phyloP scores from a whole-genome alignment of 495 filamentous ascomycete species.

The Podospora didyma region DNA sequence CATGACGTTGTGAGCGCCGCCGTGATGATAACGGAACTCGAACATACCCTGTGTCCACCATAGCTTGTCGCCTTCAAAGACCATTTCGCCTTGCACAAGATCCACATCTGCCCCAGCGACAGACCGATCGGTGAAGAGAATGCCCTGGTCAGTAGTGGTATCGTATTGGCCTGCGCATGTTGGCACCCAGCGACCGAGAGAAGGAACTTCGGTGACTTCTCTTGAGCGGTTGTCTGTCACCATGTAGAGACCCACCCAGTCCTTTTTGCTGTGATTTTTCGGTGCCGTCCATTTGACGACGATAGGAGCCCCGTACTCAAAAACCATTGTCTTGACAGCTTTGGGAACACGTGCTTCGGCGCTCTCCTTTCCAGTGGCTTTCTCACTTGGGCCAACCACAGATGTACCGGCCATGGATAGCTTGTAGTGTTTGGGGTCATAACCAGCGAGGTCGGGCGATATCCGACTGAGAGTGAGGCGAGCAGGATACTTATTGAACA shows the following conservation, averaged over 20 bases:
- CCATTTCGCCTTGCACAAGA: slow-evolving; percentile 69
- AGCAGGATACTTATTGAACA: slow-evolving; percentile 89
- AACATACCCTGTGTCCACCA: slow-evolving; percentile 96
- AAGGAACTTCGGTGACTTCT: slow-evolving; percentile 76
- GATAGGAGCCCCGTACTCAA: slow-evolving; percentile 89
- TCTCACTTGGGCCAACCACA: slow-evolving; percentile 47
- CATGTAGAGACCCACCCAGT: slow-evolving; percentile 95
- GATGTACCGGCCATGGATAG: slow-evolving; percentile 67
- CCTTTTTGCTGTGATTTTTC: slow-evolving; percentile 82
- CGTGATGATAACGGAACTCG: slow-evolving; percentile 96
- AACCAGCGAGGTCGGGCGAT: slow-evolving; percentile 76
- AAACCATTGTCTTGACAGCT: slow-evolving; percentile 64
- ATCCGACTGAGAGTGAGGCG: slow-evolving; percentile 81
- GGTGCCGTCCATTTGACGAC: slow-evolving; percentile 91
- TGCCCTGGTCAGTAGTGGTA: slow-evolving; percentile 71
- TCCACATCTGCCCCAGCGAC: slow-evolving; percentile 44
- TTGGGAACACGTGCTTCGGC: slow-evolving; percentile 39
- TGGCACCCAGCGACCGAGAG: slow-evolving; percentile 87
- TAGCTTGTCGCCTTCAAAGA: slow-evolving; percentile 88
- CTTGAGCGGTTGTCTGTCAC: slow-evolving; percentile 88
- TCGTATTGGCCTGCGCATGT: slow-evolving; percentile 74
- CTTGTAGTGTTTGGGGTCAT: slow-evolving; percentile 76
- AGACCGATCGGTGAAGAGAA: slow-evolving; percentile 61
- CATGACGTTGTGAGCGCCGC: slow-evolving; percentile 93
- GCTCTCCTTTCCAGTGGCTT: slow-evolving; percentile 46